Evolutionary conservation across 1,284 basidiomycete species (phyloP), one percentile per base, ranked within the genome.

Genomic region (Laetiporus sulphureus): DNA sequence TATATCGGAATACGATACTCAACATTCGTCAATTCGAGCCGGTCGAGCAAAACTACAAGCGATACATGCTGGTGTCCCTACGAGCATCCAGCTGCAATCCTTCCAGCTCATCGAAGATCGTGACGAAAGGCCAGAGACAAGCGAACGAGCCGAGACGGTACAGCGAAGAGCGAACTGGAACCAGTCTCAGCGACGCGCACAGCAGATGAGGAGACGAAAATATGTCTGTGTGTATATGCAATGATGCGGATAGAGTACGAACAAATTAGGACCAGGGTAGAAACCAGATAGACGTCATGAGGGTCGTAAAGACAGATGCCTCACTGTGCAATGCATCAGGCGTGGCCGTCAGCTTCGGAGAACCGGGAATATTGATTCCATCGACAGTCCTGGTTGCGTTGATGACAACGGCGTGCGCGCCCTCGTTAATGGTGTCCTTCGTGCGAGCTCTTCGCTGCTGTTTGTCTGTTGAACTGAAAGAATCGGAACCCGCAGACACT

Each of bases 1-100:
- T n/a, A n/a, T 44, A 56, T 54, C n/a, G n/a, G n/a, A n/a, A n/a
- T n/a, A n/a, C n/a, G 52, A 53, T 56, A 56, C 54, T 53, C 48
- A 45, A 47, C 53, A 52, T 47, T 49, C 52, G 49, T 50, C 52
- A 49, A 49, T 10, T 15, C 10, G 36, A 39, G n/a, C 33, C n/a
- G 42, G 37, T 34, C 39, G 39, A 44, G 24, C 41, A 36, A 47
- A 47, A 32, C 38, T 41, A 41, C 33, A 41, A 29, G 36, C 39
- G 38, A 27, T 37, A 37, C 32, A 42, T n/a, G n/a, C n/a, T n/a
- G n/a, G n/a, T n/a, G n/a, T n/a, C n/a, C n/a, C n/a, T n/a, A n/a
- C n/a, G n/a, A n/a, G n/a, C n/a, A n/a, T n/a, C n/a, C n/a, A n/a
- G n/a, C n/a, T n/a, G n/a, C n/a, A n/a, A n/a, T n/a, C n/a, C n/a